Conservation (phyloP, 306 rosid genomes). For the Rubus parviflorus region DNA sequence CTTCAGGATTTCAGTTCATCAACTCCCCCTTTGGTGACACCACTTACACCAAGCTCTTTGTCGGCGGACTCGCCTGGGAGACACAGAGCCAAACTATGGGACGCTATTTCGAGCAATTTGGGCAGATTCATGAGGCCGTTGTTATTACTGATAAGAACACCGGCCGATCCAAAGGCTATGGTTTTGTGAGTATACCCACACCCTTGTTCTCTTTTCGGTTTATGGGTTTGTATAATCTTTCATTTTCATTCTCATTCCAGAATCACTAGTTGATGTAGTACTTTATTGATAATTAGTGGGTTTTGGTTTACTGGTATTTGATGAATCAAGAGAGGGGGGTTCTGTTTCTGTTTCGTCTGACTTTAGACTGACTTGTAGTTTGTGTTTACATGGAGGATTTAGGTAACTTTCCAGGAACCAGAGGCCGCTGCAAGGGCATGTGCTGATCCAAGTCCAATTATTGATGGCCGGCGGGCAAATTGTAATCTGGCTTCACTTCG, state of each 20-base stretch:
- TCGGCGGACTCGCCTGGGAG: constrained; percentile 98
- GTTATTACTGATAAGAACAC: constrained; percentile 91
- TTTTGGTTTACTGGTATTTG: not conserved
- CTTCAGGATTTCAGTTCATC: constrained; percentile 58
- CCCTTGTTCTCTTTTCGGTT: constrained; percentile 8
- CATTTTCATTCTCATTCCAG: too few species aligned
- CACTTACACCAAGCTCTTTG: constrained; percentile 90
- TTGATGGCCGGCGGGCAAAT: constrained; percentile 94
- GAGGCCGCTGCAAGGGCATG: constrained; percentile 97
- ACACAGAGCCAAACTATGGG: constrained; percentile 92
- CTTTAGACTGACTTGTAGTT: constrained; percentile 52
- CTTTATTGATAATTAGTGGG: not conserved
- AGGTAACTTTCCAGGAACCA: constrained; percentile 97
- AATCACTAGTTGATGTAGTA: not conserved
- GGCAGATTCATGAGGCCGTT: constrained; percentile 93
- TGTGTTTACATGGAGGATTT: constrained; percentile 82
- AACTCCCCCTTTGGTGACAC: constrained; percentile 94
- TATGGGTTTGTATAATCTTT: constrained; percentile 14
- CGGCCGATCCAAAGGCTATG: constrained; percentile 96
- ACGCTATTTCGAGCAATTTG: constrained; percentile 76
- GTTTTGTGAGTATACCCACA: constrained; percentile 72
- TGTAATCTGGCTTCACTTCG: constrained; percentile 95
- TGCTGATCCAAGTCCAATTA: constrained; percentile 78
- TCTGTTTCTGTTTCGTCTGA: not conserved
- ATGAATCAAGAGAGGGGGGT: not conserved